Evolutionary conservation across 768 basidiomycete genomes (phyloP), one percentile per base, ranked within the genome.

Genomic region (Xanthoconium stramineum): DNA sequence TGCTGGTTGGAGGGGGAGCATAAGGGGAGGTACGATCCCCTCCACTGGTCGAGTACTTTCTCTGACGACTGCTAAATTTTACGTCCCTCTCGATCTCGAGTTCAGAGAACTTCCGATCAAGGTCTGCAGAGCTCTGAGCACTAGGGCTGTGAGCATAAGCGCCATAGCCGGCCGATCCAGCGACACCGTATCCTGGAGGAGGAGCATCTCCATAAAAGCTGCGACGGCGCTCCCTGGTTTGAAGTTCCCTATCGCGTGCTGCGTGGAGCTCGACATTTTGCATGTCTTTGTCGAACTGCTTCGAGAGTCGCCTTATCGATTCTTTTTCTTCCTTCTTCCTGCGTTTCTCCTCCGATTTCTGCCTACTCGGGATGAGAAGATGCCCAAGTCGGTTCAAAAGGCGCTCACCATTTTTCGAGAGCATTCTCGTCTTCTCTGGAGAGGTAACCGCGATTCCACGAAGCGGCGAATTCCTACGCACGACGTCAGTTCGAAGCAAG

Each of bases 211-310:
- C 75, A 40, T 78, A 74, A 66, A 83, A 79, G 61, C 83, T 85
- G 63, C 77, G 80, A 48, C 83, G 78, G 47, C 83, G 78, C 63
- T 84, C 81, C 50, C 69, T 67, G 15, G 61, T 66, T 45, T 80
- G 74, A 6, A 76, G 73, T 64, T 86, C 85, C 40, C 77, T 75
- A 58, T 84, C 86, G 44, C 84, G 82, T 28, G 80, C 83, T 30
- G 76, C 72, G 47, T 79, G 79, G 30, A 83, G 72, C n/a, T 84
- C 82, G 38, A 75, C 74, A 29, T 86, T 83, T 50, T 78, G 72
- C 60, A 80, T 69, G 19, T 76, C 78, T 44, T 68, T 74, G 29
- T 78, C 77, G 39, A 71, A 77, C 35, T 67, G 68, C 51, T 69
- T 73, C 49, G 67, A 68, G 50, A 74, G 65, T 28, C 76, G 73